A percentile compares a stretch with the other conserved stretches of the same genome.
These are phyloP conservation scores for Phytophthora nicotianae DNA, from an alignment of 352 stramenopile species.

Conservation along the genomic window DNA sequence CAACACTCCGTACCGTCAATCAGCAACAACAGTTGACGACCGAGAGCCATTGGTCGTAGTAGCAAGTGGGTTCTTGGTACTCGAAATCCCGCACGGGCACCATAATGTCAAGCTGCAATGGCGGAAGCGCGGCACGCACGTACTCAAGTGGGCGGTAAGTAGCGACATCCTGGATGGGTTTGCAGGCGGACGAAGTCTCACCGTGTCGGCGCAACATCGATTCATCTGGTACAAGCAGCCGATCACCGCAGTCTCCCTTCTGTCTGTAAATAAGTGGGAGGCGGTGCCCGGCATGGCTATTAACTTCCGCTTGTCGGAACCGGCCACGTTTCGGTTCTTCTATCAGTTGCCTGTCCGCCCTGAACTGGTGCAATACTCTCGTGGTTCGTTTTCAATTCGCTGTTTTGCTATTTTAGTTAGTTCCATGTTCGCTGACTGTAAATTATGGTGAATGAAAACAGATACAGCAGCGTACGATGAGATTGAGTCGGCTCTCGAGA, in stretches of 20 bases:
- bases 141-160: conserved; percentile 63
- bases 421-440: conserved; percentile 14
- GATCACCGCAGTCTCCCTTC: conserved; percentile 40
- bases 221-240: conserved; percentile 76
- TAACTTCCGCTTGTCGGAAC: conserved; percentile 53
- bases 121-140: conserved; percentile 59
- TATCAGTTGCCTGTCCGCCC: conserved; percentile 77
- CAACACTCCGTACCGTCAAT: conserved; percentile 64
- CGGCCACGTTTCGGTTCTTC: conserved; percentile 61
- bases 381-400: conserved; percentile 41
- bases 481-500: conserved; percentile 62
- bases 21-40: conserved; percentile 63
- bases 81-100: conserved; percentile 52
- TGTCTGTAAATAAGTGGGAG: conserved; percentile 63
- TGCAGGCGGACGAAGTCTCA: conserved; percentile 58
- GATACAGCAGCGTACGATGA: conserved; percentile 60
- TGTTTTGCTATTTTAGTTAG: conserved; percentile 1
- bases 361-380: conserved; percentile 51
- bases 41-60: conserved; percentile 57
- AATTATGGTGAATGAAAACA: conserved; percentile 31
- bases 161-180: conserved; percentile 74
- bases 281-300: conserved; percentile 59
- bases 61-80: conserved; percentile 62
- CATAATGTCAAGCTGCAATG: conserved; percentile 72
- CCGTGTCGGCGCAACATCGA: conserved; percentile 70